Conservation (phyloP, 495 filamentous ascomycete genomes). For the Aspergillus diversus region DNA sequence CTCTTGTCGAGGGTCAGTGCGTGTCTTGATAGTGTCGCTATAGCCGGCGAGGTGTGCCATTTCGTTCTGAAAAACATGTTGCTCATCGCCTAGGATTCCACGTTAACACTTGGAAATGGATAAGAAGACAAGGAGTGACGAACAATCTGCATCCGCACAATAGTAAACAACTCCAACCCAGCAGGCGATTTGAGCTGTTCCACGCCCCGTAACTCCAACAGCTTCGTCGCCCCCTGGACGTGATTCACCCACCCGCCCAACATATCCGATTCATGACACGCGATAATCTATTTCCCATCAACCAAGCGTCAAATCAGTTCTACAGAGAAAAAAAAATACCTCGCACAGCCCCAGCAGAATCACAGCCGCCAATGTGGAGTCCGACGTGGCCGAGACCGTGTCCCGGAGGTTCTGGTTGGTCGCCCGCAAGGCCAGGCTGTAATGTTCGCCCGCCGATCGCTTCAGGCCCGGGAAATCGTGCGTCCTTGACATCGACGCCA, state of each 20-base stretch:
- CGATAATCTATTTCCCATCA: slow-evolving; percentile 15
- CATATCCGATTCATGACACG: slow-evolving; percentile 8
- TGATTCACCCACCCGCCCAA: slow-evolving; percentile 24
- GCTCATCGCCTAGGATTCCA: slow-evolving; percentile 18
- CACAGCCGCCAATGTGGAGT: slow-evolving; percentile 29
- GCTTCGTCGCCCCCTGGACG: slow-evolving; percentile 19
- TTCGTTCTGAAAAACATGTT: slow-evolving; percentile 15
- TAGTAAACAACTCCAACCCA: slow-evolving; percentile 21
- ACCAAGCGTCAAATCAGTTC: neutral
- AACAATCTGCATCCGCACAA: slow-evolving; percentile 21
- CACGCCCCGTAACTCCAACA: slow-evolving; percentile 26
- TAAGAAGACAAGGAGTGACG: neutral
- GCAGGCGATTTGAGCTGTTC: slow-evolving; percentile 13
- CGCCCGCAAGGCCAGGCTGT: slow-evolving; percentile 20
- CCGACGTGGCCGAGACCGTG: slow-evolving; percentile 14
- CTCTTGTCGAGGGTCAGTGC: slow-evolving; percentile 5
- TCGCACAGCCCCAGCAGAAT: slow-evolving; percentile 29
- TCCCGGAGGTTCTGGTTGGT: slow-evolving; percentile 25
- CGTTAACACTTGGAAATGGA: neutral
- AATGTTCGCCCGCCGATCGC: slow-evolving; percentile 18
- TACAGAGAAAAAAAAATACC: slow-evolving; percentile 11
- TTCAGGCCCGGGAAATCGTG: slow-evolving; percentile 8
- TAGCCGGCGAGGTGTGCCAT: slow-evolving; percentile 11
- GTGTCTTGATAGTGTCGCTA: slow-evolving; percentile 17
- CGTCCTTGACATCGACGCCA: slow-evolving; percentile 20